Evolutionary conservation across 257 asterid species (phyloP), one percentile per base, ranked within the genome.

Genomic region (Solanum dulcamara): DNA sequence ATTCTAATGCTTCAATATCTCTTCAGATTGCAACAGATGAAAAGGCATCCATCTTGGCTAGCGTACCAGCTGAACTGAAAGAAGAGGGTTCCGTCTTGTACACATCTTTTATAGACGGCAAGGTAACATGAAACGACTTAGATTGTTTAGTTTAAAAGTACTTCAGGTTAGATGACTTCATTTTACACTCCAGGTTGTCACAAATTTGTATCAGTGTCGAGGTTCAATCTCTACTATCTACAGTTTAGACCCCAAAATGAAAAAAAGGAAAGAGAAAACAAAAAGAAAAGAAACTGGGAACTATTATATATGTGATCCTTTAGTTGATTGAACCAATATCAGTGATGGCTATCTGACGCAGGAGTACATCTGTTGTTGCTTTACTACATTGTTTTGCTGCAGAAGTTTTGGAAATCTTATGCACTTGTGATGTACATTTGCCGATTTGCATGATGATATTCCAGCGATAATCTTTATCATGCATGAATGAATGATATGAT

Each of bases 41-140:
- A 88, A 93, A 96, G 88, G 94, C 92, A 67, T 87, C 96, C 85
- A 95, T 96, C 80, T 89, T 96, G 91, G 88, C 95, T 70, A 91
- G 94, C 92, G 88, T 95, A 51, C 98, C 98, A 55, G 89, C 90
- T 85, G 97, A 94, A 77, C 57, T 87, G 79, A 90, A 95, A 88
- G 98, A 95, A 64, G 88, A 87, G 82, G 99, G 98, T 87, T 93
- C 94, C n/a, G 89, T 87, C 80, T 90, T 96, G 79, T 91, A 95
- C 92, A 90, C 95, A 86, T 90, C 97, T 86, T 94, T 96, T n/a
- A 89, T 91, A 70, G 97, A 96, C 10, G 98, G 97, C 60, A 89
- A 96, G 98, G 99, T 96, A 94, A 84, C 37, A 70, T 46, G 86
- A 89, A 67, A 55, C 70, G 7, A 84, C 87, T 85, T 82, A 62